phyloP scores from a whole-genome alignment of 2,329 filamentous ascomycete genomes.

The Fusarium sp. region DNA sequence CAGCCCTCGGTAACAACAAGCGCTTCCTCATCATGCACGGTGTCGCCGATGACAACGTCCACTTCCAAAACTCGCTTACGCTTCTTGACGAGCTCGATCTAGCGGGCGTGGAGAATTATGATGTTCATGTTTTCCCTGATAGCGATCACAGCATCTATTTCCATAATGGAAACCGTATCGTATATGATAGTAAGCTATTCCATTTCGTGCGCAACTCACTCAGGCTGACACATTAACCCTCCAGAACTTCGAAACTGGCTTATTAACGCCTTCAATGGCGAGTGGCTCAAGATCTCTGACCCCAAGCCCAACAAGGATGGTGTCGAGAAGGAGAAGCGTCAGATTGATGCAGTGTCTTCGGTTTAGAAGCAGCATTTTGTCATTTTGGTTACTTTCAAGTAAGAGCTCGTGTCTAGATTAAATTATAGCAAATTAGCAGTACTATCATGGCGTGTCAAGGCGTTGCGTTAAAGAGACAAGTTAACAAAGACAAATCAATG shows the following conservation, averaged over 20 bases:
- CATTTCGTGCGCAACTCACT: background rate
- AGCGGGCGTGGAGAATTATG: conserved; percentile 88
- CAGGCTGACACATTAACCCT: conserved; percentile 11
- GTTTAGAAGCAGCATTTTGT: conserved; percentile 8
- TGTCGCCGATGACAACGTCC: conserved; percentile 96
- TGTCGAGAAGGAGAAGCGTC: conserved; percentile 41
- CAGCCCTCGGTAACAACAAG: conserved; percentile 79
- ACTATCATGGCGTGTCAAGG: conserved; percentile 25
- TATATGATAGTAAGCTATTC: conserved; percentile 85
- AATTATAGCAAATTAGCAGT: background rate
- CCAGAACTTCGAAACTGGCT: conserved; percentile 89
- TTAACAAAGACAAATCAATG: conserved; percentile 47
- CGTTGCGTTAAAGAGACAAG: conserved; percentile 7
- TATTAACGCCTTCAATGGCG: conserved; percentile 96
- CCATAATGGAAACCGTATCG: conserved; percentile 90
- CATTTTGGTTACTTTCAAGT: background rate
- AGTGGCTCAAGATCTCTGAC: conserved; percentile 78
- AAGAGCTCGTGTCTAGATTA: background rate
- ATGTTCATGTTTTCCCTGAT: conserved; percentile 96
- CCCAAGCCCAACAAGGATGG: conserved; percentile 61
- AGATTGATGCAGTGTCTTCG: background rate
- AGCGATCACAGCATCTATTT: conserved; percentile 96
- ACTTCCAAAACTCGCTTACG: conserved; percentile 92
- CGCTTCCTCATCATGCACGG: conserved; percentile 97
- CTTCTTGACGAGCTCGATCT: conserved; percentile 89